A percentile compares a stretch with the other conserved stretches of the same genome.
Evolutionary conservation across 768 basidiomycete species (phyloP).

Genomic region (Lactarius indigo): DNA sequence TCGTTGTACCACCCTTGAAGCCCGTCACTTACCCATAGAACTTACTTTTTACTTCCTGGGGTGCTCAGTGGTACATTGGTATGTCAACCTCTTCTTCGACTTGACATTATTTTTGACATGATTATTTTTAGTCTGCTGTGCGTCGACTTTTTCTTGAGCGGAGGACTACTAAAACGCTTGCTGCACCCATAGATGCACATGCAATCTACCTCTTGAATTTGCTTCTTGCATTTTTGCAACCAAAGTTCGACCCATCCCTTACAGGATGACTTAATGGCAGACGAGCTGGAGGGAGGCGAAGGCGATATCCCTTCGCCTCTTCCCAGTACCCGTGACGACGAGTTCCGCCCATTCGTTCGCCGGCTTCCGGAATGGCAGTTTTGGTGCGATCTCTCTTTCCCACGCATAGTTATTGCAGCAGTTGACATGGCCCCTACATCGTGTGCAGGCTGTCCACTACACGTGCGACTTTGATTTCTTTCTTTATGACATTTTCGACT

Average conservation of each 20-base stretch:
- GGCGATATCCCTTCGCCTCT: constrained; percentile 47
- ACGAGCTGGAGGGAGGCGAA: constrained; percentile 89
- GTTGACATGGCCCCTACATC: background rate
- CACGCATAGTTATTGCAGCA: constrained; percentile 1
- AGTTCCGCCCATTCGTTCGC: constrained; percentile 95
- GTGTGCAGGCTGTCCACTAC: constrained; percentile 80
- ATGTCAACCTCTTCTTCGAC: constrained; percentile 34
- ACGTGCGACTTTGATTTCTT: constrained; percentile 77
- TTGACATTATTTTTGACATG: background rate
- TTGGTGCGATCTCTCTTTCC: constrained; percentile 51
- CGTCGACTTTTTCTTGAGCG: constrained; percentile 31
- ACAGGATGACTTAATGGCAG: constrained; percentile 90
- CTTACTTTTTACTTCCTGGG: background rate
- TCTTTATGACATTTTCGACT: constrained; percentile 77
- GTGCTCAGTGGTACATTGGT: constrained; percentile 86
- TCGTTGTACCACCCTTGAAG: background rate
- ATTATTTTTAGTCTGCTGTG: constrained; percentile 58
- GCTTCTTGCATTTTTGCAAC: constrained; percentile 95
- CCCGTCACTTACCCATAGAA: constrained; percentile 10
- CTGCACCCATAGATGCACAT: constrained; percentile 59
- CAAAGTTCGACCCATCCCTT: constrained; percentile 94
- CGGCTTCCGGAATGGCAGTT: constrained; percentile 96
- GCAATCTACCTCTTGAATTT: constrained; percentile 96
- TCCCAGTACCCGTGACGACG: constrained; percentile 78
- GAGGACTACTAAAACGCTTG: background rate